Conservation (phyloP, 192 early-diverging fungal species). For the Rhizophlyctis rosea region DNA sequence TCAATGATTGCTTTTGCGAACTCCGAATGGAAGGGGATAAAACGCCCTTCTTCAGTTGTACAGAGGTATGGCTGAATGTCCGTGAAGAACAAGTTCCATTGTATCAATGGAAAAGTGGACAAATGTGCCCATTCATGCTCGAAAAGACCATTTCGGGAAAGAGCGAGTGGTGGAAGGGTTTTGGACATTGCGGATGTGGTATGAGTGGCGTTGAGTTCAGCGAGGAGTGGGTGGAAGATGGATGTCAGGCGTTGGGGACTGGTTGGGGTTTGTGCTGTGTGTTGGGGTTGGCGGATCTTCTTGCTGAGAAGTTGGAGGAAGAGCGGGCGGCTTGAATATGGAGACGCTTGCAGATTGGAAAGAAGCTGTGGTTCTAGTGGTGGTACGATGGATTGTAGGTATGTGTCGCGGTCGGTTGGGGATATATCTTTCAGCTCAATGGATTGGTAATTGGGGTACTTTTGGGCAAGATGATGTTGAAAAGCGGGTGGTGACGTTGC, state of each 20-base stretch:
- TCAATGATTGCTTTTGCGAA: constrained; percentile 7
- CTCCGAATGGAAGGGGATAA: constrained; percentile 15
- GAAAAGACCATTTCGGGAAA: constrained; percentile 3
- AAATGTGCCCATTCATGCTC: constrained; percentile 9
- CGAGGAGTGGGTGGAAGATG: constrained; percentile 12
- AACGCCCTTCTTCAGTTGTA: constrained; percentile 1
- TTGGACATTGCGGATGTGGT: background rate
- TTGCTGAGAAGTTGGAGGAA: background rate
- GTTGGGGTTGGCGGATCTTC: background rate
- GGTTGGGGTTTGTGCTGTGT: background rate
- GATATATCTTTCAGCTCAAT: background rate
- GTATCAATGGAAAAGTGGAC: constrained; percentile 2
- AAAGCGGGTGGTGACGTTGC: background rate
- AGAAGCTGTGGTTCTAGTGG: background rate
- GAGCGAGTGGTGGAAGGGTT: background rate
- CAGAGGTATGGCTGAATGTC: background rate
- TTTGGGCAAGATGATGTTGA: background rate
- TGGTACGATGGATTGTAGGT: background rate
- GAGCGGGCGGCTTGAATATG: background rate
- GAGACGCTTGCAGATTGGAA: background rate
- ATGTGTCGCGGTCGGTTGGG: background rate
- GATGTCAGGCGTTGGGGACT: background rate
- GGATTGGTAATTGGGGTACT: background rate
- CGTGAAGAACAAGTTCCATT: constrained; percentile 17
- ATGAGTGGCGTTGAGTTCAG: background rate